Evolutionary conservation across 192 early-diverging fungal species (phyloP).

Genomic region (Mortierella claussenii): DNA sequence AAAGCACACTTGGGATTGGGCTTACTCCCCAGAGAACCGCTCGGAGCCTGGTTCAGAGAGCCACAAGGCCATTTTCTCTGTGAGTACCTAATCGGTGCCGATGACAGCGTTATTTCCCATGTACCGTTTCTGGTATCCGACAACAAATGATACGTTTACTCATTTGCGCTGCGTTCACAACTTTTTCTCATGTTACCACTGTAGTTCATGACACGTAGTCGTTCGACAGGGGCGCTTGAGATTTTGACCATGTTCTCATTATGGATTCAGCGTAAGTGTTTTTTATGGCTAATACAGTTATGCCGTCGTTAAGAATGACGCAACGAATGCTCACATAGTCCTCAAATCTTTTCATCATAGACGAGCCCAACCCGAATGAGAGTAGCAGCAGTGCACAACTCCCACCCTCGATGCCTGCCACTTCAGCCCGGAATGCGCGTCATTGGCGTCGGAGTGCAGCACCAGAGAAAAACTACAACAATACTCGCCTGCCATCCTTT

Average conservation of each 20-base stretch:
- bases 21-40: not conserved
- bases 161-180: not conserved
- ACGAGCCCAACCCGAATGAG: too few species aligned
- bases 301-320: too few species aligned
- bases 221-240: slow-evolving; percentile 4
- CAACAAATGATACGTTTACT: too few species aligned
- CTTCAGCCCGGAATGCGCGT: slow-evolving; percentile 18
- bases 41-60: slow-evolving; percentile 2
- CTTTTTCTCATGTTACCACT: not conserved
- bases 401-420: not conserved
- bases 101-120: too few species aligned
- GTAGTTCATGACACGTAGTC: slow-evolving; percentile 23
- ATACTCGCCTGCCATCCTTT: slow-evolving; percentile 14
- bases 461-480: slow-evolving; percentile 25
- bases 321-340: too few species aligned
- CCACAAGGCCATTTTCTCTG: slow-evolving; percentile 39
- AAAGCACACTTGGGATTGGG: slow-evolving; percentile 25
- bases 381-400: slow-evolving; percentile 10
- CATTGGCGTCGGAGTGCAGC: slow-evolving; percentile 39
- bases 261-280: slow-evolving; percentile 36
- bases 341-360: too few species aligned
- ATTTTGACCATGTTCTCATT: slow-evolving; percentile 27
- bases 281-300: too few species aligned
- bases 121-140: too few species aligned
- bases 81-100: slow-evolving; percentile 11